Evolutionary conservation across 371 early-diverging fungal genomes (phyloP).

Genomic region (Globomyces sp.): DNA sequence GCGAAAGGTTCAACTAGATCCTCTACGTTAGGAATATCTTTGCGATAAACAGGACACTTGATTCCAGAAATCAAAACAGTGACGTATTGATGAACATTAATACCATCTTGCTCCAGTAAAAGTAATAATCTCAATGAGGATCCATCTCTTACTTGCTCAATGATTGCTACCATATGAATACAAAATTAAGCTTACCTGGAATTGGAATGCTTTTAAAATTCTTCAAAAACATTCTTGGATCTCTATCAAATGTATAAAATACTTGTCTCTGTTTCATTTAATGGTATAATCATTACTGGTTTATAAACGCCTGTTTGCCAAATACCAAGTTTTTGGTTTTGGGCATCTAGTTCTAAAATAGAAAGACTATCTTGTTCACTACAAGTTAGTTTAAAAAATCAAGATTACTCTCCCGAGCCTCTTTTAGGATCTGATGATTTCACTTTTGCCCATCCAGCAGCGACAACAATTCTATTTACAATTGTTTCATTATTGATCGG

Average conservation of each 20-base stretch:
- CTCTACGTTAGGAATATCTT: slow-evolving; percentile 66
- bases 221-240: slow-evolving; percentile 76
- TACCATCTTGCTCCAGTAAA: slow-evolving; percentile 58
- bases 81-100: slow-evolving; percentile 64
- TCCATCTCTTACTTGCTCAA: slow-evolving; percentile 95
- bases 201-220: slow-evolving; percentile 17
- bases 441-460: slow-evolving; percentile 84
- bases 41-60: slow-evolving; percentile 79
- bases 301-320: slow-evolving; percentile 56
- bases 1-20: slow-evolving; percentile 85
- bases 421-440: slow-evolving; percentile 40
- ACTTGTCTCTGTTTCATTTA: slow-evolving; percentile 4
- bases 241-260: slow-evolving; percentile 30
- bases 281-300: not conserved
- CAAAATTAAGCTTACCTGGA: slow-evolving; percentile 33
- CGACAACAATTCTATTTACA: slow-evolving; percentile 69
- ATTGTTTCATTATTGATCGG: slow-evolving; percentile 64
- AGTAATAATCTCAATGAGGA: slow-evolving; percentile 70
- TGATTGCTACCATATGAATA: slow-evolving; percentile 54
- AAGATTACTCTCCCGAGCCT: slow-evolving; percentile 29
- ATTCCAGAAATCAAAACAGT: slow-evolving; percentile 83
- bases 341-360: slow-evolving; percentile 71
- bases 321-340: slow-evolving; percentile 68
- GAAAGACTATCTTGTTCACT: slow-evolving; percentile 60
- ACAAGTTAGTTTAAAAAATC: not conserved